Evolutionary conservation across 2,329 filamentous ascomycete genomes (phyloP), one percentile per base, ranked within the genome.

Genomic region (Talaromyces marneffei): DNA sequence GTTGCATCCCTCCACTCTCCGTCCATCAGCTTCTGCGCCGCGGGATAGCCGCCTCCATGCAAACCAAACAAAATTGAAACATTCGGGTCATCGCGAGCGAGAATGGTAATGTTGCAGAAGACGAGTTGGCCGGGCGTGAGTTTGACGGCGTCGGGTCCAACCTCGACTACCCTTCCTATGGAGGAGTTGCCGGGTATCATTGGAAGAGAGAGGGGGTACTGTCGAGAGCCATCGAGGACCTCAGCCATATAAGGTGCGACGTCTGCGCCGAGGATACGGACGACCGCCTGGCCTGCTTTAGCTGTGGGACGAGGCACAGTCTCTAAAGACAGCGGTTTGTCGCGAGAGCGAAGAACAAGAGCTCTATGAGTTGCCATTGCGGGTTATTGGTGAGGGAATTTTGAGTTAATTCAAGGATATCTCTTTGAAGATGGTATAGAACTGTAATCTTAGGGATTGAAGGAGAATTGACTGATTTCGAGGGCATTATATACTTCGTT

Each of bases 211-310:
- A 72, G 72, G 1, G 64, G 57, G 39, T 68, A 68, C 8, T 58
- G 59, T 10, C 74, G 72, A 8, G 61, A 66, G 9, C 78, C 77
- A 48, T 72, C 70, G 68, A 77, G 78, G 46, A 80, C 66, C 6
- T 76, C n/a, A 7, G 27, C 20, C 54, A 59, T 59, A 67, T 80
- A 80, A 29, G 74, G 73, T 9, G 79, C 57, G 2, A 79, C 66
- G 2, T 64, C 65, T 3, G 76, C 70, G 1, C 69, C 68, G 9
- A 75, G 63, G 59, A 80, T 68, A 6, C 69, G 71, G 39, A 81
- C 67, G 9, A 80, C 64, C 14, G 72, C 78, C 35, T 66, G 74
- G 35, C 79, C 79, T 5, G 69, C 68, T 14, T 56, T 66, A 0
- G 72, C 65, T 20, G 65, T 40, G 0, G 75, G 78, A 4, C 68